Percentiles rank a stretch among this genome's conserved stretches.
Evolutionary conservation across 495 filamentous ascomycete genomes (phyloP).

Genomic region (Achaetomiella virescens): DNA sequence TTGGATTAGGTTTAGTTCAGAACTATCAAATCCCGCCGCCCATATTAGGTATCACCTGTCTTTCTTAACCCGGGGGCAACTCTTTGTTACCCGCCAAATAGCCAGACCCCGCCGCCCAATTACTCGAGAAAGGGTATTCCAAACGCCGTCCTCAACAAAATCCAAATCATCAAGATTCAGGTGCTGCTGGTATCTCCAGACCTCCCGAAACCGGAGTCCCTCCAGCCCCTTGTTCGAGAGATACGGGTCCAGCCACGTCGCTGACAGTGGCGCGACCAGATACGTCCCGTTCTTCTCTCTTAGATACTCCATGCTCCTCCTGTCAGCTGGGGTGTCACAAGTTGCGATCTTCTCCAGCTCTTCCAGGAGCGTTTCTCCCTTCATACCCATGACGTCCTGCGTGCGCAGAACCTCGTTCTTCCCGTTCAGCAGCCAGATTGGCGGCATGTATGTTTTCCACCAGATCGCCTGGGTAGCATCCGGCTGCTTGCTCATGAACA

Average conservation of each 20-base stretch:
- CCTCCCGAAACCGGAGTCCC: constrained; percentile 51
- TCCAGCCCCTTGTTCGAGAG: constrained; percentile 42
- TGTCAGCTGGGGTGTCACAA: constrained; percentile 50
- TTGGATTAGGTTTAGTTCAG: not conserved
- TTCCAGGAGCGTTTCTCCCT: constrained; percentile 53
- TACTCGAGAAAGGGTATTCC: constrained; percentile 65
- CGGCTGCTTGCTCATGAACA: constrained; percentile 51
- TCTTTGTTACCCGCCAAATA: constrained; percentile 68
- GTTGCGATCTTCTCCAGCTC: constrained; percentile 52
- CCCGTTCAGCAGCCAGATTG: constrained; percentile 81
- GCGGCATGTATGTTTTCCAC: constrained; percentile 98
- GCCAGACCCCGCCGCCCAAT: constrained; percentile 73
- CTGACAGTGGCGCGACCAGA: constrained; percentile 65
- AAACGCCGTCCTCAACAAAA: constrained; percentile 75
- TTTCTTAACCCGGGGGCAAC: constrained; percentile 26
- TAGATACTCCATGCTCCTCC: constrained; percentile 43
- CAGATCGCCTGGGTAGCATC: constrained; percentile 69
- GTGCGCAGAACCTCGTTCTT: constrained; percentile 64
- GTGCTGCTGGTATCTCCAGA: constrained; percentile 70
- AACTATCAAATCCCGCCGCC: constrained; percentile 9
- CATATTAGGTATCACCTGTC: not conserved
- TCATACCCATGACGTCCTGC: constrained; percentile 75
- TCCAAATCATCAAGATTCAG: constrained; percentile 91
- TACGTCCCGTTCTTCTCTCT: constrained; percentile 52
- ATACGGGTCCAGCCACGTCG: constrained; percentile 63